Percentiles rank a stretch among this genome's conserved stretches.
phyloP scores from a whole-genome alignment of 1,284 basidiomycete species.

The Phaffia rhodozyma region DNA sequence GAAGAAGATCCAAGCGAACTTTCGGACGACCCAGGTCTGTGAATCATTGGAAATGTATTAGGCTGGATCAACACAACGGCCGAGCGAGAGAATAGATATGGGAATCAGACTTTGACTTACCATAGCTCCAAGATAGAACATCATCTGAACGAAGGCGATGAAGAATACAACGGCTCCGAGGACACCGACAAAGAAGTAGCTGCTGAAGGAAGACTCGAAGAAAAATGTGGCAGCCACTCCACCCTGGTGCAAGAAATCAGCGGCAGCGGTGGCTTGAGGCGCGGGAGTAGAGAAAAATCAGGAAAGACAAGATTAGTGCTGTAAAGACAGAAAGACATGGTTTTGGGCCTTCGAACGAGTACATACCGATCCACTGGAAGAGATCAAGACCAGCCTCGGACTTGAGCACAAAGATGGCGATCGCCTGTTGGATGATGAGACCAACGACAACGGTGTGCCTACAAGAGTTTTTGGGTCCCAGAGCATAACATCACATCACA shows the following conservation, averaged over 20 bases:
- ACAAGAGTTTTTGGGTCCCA: neutral
- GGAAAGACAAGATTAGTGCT: slow-evolving; percentile 1
- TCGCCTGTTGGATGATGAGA: slow-evolving; percentile 65
- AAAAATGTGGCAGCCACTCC: slow-evolving; percentile 61
- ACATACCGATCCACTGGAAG: slow-evolving; percentile 63
- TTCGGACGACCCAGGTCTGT: slow-evolving; percentile 76
- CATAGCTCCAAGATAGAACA: slow-evolving; percentile 49
- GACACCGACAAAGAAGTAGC: slow-evolving; percentile 66
- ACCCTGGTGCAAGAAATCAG: slow-evolving; percentile 37
- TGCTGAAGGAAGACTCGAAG: slow-evolving; percentile 46
- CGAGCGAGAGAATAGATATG: neutral
- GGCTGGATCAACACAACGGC: neutral
- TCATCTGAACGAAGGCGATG: slow-evolving; percentile 65
- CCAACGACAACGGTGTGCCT: slow-evolving; percentile 66
- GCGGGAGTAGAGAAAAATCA: slow-evolving; percentile 13
- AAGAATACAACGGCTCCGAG: slow-evolving; percentile 71
- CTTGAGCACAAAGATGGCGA: slow-evolving; percentile 77
- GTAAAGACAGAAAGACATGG: slow-evolving; percentile 32
- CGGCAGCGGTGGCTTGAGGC: slow-evolving; percentile 18
- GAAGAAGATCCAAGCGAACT: slow-evolving; percentile 87
- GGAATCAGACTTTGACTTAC: neutral
- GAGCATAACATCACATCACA: neutral
- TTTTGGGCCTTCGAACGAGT: slow-evolving; percentile 49
- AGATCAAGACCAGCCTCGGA: slow-evolving; percentile 62
- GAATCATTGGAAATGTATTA: slow-evolving; percentile 25